phyloP scores from a whole-genome alignment of 352 stramenopile genomes.

The Pythium insidiosum region DNA sequence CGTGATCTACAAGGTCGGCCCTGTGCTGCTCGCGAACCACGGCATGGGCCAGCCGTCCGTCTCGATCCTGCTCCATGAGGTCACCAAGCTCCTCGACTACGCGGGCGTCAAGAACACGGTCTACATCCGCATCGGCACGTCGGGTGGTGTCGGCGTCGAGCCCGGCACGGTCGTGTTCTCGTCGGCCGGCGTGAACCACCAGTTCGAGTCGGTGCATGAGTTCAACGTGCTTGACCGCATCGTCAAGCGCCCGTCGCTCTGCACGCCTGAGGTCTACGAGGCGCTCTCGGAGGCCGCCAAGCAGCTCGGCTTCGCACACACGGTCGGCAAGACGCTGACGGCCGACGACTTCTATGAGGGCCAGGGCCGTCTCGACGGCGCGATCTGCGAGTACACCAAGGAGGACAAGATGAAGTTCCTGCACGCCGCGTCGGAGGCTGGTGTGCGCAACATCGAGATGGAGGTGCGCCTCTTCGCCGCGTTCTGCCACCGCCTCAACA shows the following conservation, averaged over 20 bases:
- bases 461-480: constrained; percentile 61
- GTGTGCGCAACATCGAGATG: constrained; percentile 85
- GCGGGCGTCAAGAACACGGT: constrained; percentile 38
- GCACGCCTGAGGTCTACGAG: constrained; percentile 38
- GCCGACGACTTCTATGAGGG: constrained; percentile 85
- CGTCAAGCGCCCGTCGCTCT: constrained; percentile 41
- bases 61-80: constrained; percentile 74
- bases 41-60: constrained; percentile 79
- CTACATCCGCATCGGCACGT: constrained; percentile 82
- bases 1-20: constrained; percentile 73
- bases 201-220: constrained; percentile 59
- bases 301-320: constrained; percentile 41
- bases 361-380: constrained; percentile 73
- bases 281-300: constrained; percentile 44
- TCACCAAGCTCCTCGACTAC: constrained; percentile 79
- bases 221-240: constrained; percentile 52
- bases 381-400: constrained; percentile 69
- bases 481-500: constrained; percentile 73
- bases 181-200: constrained; percentile 77
- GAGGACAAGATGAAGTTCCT: constrained; percentile 78
- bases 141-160: constrained; percentile 66
- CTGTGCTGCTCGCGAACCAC: constrained; percentile 73
- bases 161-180: constrained; percentile 76
- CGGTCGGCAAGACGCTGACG: constrained; percentile 73
- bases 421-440: constrained; percentile 31